Evolutionary conservation across 2,329 filamentous ascomycete species (phyloP).

Genomic region (Curvularia lunata): DNA sequence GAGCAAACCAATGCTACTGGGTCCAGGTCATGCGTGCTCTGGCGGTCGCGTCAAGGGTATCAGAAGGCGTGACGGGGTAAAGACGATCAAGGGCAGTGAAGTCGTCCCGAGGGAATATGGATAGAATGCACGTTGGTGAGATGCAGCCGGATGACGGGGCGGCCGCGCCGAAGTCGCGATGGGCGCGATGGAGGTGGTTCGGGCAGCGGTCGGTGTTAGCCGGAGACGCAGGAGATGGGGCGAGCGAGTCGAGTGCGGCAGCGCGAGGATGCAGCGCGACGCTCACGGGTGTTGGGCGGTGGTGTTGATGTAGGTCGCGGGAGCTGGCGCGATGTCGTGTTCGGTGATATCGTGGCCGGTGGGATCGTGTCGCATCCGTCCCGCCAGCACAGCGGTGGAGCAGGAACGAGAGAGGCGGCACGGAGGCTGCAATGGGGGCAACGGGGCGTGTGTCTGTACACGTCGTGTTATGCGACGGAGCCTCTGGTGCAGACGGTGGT

Average conservation of each 20-base stretch:
- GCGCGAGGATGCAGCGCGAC: conserved; percentile 34
- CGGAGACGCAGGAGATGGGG: conserved; percentile 35
- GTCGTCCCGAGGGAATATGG: background rate
- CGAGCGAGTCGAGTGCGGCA: conserved; percentile 16
- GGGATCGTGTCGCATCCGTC: conserved; percentile 46
- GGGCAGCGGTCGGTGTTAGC: conserved; percentile 32
- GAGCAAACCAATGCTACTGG: conserved; percentile 14
- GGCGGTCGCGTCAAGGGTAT: conserved; percentile 11
- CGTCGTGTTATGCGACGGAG: conserved; percentile 35
- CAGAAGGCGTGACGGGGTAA: conserved; percentile 2
- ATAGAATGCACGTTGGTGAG: conserved; percentile 5
- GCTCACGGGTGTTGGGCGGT: conserved; percentile 24
- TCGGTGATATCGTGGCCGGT: conserved; percentile 34
- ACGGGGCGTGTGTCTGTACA: conserved; percentile 28
- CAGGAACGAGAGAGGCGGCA: conserved; percentile 20
- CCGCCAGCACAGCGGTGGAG: conserved; percentile 35
- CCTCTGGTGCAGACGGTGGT: conserved; percentile 34
- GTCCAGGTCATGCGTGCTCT: conserved; percentile 24
- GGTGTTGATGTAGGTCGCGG: conserved; percentile 24
- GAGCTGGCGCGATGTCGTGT: conserved; percentile 35
- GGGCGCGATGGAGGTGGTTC: conserved; percentile 25
- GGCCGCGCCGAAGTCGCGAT: conserved; percentile 30
- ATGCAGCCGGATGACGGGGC: conserved; percentile 17
- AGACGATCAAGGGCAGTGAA: conserved; percentile 9
- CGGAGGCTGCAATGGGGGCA: conserved; percentile 34